Conservation (phyloP, 2,329 filamentous ascomycete species). For the Penicillium capsulatum region DNA sequence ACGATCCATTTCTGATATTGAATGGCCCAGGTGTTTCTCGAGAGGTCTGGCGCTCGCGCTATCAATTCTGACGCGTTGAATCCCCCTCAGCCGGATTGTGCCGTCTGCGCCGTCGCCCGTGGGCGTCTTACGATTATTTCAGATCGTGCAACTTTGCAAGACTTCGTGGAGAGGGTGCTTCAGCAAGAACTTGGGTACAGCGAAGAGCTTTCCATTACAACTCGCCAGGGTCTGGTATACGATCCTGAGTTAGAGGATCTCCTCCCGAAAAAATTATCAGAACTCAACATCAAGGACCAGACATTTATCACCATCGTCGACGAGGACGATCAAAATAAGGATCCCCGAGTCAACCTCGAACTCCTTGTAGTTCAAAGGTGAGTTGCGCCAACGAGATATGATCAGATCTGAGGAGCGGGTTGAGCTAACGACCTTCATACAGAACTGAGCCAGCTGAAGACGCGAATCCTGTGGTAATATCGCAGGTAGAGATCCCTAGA, state of each 20-base stretch:
- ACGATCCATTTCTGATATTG: conserved; percentile 1
- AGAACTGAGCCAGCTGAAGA: conserved; percentile 33
- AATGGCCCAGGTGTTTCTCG: conserved; percentile 65
- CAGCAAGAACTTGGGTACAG: conserved; percentile 68
- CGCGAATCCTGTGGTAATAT: conserved; percentile 39
- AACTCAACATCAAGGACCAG: conserved; percentile 69
- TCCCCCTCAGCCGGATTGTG: conserved; percentile 73
- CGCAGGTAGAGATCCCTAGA: conserved; percentile 44
- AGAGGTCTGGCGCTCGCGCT: conserved; percentile 57
- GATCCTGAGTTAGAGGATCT: conserved; percentile 88
- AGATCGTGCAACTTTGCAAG: conserved; percentile 66
- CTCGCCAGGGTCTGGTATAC: conserved; percentile 73
- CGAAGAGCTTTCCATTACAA: conserved; percentile 75
- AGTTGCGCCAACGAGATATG: conserved; percentile 5
- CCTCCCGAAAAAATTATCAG: conserved; percentile 69
- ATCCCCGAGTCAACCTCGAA: conserved; percentile 72
- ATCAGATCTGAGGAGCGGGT: not conserved
- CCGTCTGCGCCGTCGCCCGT: conserved; percentile 74
- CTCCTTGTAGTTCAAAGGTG: conserved; percentile 49
- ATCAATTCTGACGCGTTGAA: conserved; percentile 54
- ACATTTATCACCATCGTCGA: conserved; percentile 81
- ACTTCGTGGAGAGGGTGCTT: conserved; percentile 73
- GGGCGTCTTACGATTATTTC: conserved; percentile 65
- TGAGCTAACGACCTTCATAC: conserved; percentile 10
- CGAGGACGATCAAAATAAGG: conserved; percentile 63